Base-by-base conservation (phyloP, 257 asterid genomes). In the Capsicum chinense region DNA sequence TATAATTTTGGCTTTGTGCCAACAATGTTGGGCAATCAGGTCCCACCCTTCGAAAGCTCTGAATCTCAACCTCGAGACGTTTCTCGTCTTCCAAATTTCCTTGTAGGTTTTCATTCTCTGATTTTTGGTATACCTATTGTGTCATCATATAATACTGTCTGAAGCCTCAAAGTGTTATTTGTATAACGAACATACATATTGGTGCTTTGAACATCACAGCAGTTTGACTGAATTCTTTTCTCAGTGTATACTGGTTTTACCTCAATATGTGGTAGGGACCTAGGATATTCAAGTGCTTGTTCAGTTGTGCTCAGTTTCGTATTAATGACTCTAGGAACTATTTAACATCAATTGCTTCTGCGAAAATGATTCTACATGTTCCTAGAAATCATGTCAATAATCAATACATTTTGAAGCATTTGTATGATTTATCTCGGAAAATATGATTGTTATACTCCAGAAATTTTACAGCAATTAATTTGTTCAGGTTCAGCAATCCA, bases 41-140 rank as follows among this genome's bases (percentile, higher is more conserved):
- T 87, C 83, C 79, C 95, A 76, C 88, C 93, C 57, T 91, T 90
- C 62, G 98, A 94, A 83, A 91, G 88, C 90, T 90, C 90, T 15
- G 99, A 94, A 81, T 74, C 92, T 83, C 97, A 90, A 88, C 86
- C 91, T 79, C 95, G 92, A 54, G 98, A 94, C 85, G 93, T 89
- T 83, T 88, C 94, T 87, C 95, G 93, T 37, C 87, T 86, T 87
- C 95, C 97, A 78, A 90, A 91, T 86, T 89, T 89, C 89, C 87
- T 93, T 82, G 99, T 95, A 89, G 81, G 98, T 92, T 82, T 84
- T 74, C 39, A 37, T 26, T 60, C 74, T 80, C 83, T 85, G 37
- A 81, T 82, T 62, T 81, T 21, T 67, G 80, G 69, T 79, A 68
- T 26, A 69, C 79, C 57, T 60, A 60, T 58, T 81, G 50, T 60